Conservation (phyloP, 2,329 filamentous ascomycete genomes). For the Beauveria caledonica region DNA sequence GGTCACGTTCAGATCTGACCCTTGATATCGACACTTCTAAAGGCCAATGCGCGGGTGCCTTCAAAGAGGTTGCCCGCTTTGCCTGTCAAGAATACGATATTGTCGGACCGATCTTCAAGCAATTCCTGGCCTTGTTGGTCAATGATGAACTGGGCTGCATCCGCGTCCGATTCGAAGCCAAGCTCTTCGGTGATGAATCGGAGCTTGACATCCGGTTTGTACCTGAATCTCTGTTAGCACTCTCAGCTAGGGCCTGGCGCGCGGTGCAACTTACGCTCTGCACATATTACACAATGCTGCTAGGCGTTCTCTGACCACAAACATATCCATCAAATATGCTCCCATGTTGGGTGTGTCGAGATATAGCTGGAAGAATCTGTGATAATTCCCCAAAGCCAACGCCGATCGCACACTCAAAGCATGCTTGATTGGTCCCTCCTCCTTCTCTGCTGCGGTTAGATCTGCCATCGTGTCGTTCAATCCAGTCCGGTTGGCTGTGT, state of each 20-base stretch:
- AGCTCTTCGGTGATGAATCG: constrained; percentile 94
- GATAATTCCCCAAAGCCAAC: constrained; percentile 88
- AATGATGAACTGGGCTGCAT: constrained; percentile 84
- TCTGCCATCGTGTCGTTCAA: constrained; percentile 98
- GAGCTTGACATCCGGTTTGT: constrained; percentile 82
- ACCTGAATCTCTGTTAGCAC: constrained; percentile 46
- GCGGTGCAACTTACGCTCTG: constrained; percentile 63
- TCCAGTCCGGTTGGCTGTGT: constrained; percentile 95
- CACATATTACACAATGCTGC: constrained; percentile 86
- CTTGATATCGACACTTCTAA: constrained; percentile 90
- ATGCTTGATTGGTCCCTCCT: constrained; percentile 76
- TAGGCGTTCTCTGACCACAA: constrained; percentile 87
- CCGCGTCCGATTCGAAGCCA: constrained; percentile 85
- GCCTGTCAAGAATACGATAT: constrained; percentile 63
- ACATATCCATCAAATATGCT: constrained; percentile 98
- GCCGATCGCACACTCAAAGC: constrained; percentile 86
- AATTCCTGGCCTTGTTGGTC: constrained; percentile 68
- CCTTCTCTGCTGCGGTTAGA: constrained; percentile 96
- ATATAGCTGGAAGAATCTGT: constrained; percentile 96
- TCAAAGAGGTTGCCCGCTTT: constrained; percentile 72
- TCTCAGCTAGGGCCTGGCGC: background rate
- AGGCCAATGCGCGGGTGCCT: constrained; percentile 60
- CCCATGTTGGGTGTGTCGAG: constrained; percentile 94
- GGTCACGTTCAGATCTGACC: constrained; percentile 67
- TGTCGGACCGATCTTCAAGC: constrained; percentile 67